Evolutionary conservation across 768 basidiomycete species (phyloP).

Genomic region (Tricholoma hemisulphureum): DNA sequence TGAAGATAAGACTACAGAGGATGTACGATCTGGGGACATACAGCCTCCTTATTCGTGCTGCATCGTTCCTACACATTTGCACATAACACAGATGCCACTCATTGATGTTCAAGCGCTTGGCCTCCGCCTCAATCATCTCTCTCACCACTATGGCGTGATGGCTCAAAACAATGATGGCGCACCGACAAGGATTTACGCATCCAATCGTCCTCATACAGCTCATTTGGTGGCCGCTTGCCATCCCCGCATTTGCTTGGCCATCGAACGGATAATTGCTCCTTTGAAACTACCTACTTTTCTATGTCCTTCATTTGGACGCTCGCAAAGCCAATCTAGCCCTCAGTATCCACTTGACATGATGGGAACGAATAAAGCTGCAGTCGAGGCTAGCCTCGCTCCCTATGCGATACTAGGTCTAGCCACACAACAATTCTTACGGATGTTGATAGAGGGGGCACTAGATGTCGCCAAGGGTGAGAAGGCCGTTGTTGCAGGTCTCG

Average conservation of each 20-base stretch:
- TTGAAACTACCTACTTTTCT: constrained; percentile 28
- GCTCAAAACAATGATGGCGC: constrained; percentile 2
- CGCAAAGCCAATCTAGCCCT: constrained; percentile 5
- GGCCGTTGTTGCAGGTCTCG: constrained; percentile 10
- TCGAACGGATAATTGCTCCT: constrained; percentile 25
- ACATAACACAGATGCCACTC: neutral
- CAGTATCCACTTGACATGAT: constrained; percentile 29
- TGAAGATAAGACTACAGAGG: constrained; percentile 1
- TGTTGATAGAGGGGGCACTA: constrained; percentile 37
- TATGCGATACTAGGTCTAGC: constrained; percentile 39
- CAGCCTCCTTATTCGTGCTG: neutral
- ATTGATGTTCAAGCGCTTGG: neutral
- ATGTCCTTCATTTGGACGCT: constrained; percentile 4
- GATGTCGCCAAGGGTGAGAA: constrained; percentile 36
- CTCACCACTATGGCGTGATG: neutral
- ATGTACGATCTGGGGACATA: neutral
- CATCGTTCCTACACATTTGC: neutral
- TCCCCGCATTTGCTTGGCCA: constrained; percentile 31
- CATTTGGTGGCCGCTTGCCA: constrained; percentile 30
- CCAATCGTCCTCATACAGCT: constrained; percentile 2
- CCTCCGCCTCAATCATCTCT: neutral
- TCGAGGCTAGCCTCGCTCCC: constrained; percentile 40
- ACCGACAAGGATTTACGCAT: neutral
- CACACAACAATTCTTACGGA: constrained; percentile 33
- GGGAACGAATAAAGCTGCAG: constrained; percentile 23